Conservation (phyloP, 2,329 filamentous ascomycete genomes). For the Aspergillus novofumigatus region DNA sequence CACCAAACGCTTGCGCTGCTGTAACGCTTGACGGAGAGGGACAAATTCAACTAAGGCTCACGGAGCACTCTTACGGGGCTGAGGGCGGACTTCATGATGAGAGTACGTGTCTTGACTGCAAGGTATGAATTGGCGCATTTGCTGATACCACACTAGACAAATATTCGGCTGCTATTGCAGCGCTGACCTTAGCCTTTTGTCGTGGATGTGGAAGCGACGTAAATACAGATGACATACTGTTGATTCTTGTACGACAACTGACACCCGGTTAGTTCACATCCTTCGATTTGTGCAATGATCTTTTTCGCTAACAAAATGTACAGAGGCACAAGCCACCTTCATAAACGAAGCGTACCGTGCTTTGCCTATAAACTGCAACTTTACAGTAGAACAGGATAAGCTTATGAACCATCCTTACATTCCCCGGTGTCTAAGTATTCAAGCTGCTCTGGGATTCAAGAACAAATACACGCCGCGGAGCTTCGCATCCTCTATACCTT, state of each 20-base stretch:
- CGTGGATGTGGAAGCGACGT: conserved; percentile 45
- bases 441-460: conserved; percentile 71
- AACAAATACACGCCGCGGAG: conserved; percentile 59
- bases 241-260: conserved; percentile 55
- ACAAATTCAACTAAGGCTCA: conserved; percentile 34
- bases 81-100: conserved; percentile 34
- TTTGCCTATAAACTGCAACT: conserved; percentile 72
- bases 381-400: conserved; percentile 72
- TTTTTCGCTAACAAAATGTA: conserved; percentile 12
- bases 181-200: conserved; percentile 53
- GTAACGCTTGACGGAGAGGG: conserved; percentile 37
- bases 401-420: conserved; percentile 69
- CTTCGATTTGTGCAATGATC: conserved; percentile 29
- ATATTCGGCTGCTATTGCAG: conserved; percentile 55
- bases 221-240: conserved; percentile 68
- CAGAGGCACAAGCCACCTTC: conserved; percentile 60
- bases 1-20: conserved; percentile 42
- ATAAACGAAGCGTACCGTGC: conserved; percentile 64
- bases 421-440: conserved; percentile 71
- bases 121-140: not conserved
- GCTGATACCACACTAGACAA: conserved; percentile 26
- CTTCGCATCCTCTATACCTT: conserved; percentile 69
- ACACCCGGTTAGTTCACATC: conserved; percentile 37
- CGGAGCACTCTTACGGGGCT: conserved; percentile 39
- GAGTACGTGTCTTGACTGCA: conserved; percentile 24